Base-by-base conservation (phyloP, 2,329 filamentous ascomycete species). In the Alternaria novae-zelandiae region DNA sequence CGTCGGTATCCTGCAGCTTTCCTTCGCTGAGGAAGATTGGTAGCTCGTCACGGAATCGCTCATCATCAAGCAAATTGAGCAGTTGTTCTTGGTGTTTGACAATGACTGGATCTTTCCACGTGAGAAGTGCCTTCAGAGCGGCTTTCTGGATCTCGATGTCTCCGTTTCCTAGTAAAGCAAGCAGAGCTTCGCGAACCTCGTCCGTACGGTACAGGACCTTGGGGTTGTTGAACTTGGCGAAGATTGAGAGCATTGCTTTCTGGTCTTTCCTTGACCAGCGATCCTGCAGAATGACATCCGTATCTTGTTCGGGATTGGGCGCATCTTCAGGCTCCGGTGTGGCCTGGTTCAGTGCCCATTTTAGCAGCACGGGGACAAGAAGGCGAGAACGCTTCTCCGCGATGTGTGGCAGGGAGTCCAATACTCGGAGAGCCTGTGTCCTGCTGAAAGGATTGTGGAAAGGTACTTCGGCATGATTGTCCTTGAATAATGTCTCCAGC, bases 41-140 rank as follows among this genome's bases (percentile, higher is more conserved):
- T n/a, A 99, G 86, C 77, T 98, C 95, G 74, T 98, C 96, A 74
- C 94, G 93, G 81, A 98, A 97, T 53, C 92, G 88, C 23, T 92
- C 90, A 66, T 98, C 96, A 69, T 99, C 96, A 9, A 98, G 86
- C 2, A 99, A 84, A 71, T 93, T 94, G 65, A 93, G 86, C 23
- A 99, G 81, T 70, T 94, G 93, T 70, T 97, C 94, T 72, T 94
- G 89, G 74, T 98, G 97, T 1, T 89, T 86, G 63, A 86, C 86
- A 54, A 99, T 84, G 9, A 86, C 89, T 3, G 90, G 86, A 61
- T 91, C 88, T 78, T 97, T 98, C 95, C 96, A 99, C 0, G 93
- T 88, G 56, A 97, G 85, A 8, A 99, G 87, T 9, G 91, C 92
- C 78, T 94, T 94, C 36, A 99, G 85, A 0, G 94, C 90, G 49